Base-by-base conservation (phyloP, 345 rosid species). In the Populus tremula region DNA sequence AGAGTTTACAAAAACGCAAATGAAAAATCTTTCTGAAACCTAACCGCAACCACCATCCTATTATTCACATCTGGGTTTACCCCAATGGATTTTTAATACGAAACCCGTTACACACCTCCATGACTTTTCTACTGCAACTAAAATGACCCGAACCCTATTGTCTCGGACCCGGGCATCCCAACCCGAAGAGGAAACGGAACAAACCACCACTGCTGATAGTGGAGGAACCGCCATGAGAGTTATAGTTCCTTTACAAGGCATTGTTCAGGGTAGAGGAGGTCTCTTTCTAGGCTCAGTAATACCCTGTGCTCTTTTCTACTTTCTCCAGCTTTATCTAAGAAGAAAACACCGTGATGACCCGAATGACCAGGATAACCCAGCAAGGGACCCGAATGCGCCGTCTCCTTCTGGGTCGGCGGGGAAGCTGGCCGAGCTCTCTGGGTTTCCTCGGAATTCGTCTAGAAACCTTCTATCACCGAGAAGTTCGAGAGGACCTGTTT, bases 281-380 rank as follows among this genome's bases (percentile, higher is more conserved):
- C 83, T 95, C n/a, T 85, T 95, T 70, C 74, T 95, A 49, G 99
- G 99, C 75, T 90, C 97, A 47, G 92, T 92, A 59, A 93, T 95
- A 50, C 98, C 99, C n/a, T 93, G 98, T 80, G 97, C 90, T 56
- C 91, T 93, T 82, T 91, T 91, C 82, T 95, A 93, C 93, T 93
- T 96, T 54, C 91, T 96, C 66, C 99, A 95, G 81, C 87, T 96
- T 27, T 92, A 91, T 76, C 84, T 96, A 11, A 91, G 86, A 79
- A 87, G 96, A 13, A 73, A 47, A 47, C 53, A 47, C 18, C 6
- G 53, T 47, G 53, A 47, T 47, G 18, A 86, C 79, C 94, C 94
- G 23, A 81, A 77, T 67, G 83, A 89, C 76, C 84, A 82, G 45
- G 70, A 78, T 21, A 89, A 80, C 64, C 73, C 85, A 31, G 18